phyloP scores from a whole-genome alignment of 2,329 filamentous ascomycete species.

The Alternaria tenuissima region DNA sequence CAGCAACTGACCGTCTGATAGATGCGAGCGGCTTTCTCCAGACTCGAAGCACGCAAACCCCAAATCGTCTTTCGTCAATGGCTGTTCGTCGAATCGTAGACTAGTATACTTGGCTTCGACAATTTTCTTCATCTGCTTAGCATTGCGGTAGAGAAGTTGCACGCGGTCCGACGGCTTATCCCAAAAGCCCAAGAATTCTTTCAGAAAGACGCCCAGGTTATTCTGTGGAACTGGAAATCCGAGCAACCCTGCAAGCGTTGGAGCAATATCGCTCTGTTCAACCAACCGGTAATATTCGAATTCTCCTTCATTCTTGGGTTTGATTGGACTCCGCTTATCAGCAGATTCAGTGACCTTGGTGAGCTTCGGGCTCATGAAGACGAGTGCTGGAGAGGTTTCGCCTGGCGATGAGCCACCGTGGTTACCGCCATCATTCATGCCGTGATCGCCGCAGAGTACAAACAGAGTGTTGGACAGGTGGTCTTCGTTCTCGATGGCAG shows the following conservation, averaged over 20 bases:
- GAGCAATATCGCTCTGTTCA: conserved; percentile 94
- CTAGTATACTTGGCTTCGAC: conserved; percentile 75
- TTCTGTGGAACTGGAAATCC: conserved; percentile 90
- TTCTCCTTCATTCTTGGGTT: conserved; percentile 63
- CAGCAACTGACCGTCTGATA: conserved; percentile 53
- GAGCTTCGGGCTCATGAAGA: conserved; percentile 90
- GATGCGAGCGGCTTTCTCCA: conserved; percentile 4
- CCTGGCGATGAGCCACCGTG: conserved; percentile 93
- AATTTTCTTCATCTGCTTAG: conserved; percentile 79
- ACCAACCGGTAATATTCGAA: conserved; percentile 85
- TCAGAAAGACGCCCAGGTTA: conserved; percentile 86
- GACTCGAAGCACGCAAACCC: conserved; percentile 21
- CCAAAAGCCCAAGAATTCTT: conserved; percentile 82
- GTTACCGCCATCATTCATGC: conserved; percentile 99
- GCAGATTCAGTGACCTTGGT: conserved; percentile 59
- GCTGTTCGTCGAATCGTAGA: conserved; percentile 56
- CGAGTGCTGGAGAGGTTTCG: conserved; percentile 90
- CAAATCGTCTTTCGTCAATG: conserved; percentile 14
- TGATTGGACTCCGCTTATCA: conserved; percentile 60
- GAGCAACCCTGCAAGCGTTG: conserved; percentile 84
- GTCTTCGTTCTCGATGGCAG: conserved; percentile 72
- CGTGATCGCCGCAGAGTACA: conserved; percentile 90
- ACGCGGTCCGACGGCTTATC: conserved; percentile 63
- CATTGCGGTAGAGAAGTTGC: conserved; percentile 78
- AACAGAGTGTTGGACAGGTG: conserved; percentile 83